These are phyloP conservation scores for Salvia miltiorrhiza DNA, from an alignment of 257 asterid genomes.

Conservation along the genomic window DNA sequence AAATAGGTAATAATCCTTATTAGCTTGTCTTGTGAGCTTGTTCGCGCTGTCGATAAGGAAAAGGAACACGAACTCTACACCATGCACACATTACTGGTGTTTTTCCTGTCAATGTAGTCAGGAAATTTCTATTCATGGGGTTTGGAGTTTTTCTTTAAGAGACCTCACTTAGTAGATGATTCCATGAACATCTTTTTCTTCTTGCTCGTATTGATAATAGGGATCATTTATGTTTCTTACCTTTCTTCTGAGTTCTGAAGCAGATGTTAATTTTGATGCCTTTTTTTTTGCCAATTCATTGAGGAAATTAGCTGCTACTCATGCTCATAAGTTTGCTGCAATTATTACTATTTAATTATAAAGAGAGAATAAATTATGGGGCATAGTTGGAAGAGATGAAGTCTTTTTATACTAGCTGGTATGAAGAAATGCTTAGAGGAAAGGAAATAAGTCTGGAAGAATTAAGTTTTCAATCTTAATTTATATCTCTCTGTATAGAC, in stretches of 20 bases:
- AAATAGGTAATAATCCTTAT: slow-evolving; percentile 54
- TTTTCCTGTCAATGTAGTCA: background rate
- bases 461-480: no score
- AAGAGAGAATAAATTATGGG: no score
- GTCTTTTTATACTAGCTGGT: no score
- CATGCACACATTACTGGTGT: background rate
- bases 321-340: background rate
- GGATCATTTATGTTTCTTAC: background rate
- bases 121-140: background rate
- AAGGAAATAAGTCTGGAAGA: no score
- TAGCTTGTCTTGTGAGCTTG: background rate
- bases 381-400: no score
- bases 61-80: background rate
- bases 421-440: no score
- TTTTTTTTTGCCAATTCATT: no score
- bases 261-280: no score
- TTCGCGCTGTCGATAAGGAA: background rate
- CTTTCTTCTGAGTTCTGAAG: background rate
- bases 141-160: background rate
- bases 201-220: background rate
- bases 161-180: background rate
- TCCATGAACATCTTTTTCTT: background rate
- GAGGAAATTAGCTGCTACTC: background rate
- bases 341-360: background rate
- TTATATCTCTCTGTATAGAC: no score